phyloP scores from a whole-genome alignment of 345 rosid species.

The Hirschfeldia incana region DNA sequence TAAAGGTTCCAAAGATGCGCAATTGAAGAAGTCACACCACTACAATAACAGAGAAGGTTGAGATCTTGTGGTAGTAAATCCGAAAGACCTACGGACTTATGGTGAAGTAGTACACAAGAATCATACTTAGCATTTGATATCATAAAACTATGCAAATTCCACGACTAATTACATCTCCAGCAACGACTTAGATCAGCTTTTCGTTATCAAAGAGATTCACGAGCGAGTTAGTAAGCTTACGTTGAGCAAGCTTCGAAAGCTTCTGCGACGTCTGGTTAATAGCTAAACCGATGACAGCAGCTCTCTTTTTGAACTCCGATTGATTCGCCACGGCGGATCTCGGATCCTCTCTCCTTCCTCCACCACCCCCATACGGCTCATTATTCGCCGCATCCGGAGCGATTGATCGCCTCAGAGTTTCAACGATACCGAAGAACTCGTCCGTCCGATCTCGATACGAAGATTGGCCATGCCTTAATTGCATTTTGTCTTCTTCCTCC shows the following conservation, averaged over 20 bases:
- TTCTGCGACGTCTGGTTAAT: slow-evolving; percentile 84
- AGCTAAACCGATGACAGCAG: slow-evolving; percentile 58
- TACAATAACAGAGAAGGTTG: no score
- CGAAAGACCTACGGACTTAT: no score
- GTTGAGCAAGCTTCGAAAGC: slow-evolving; percentile 73
- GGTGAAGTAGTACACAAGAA: no score
- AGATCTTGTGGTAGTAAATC: no score
- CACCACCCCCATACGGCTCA: slow-evolving; percentile 28
- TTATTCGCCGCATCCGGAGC: slow-evolving; percentile 42
- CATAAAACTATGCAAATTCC: no score
- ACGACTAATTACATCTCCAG: background rate
- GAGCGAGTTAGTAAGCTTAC: slow-evolving; percentile 43
- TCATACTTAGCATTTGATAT: no score
- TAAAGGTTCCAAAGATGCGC: no score
- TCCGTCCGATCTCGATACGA: slow-evolving; percentile 73
- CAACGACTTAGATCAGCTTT: background rate
- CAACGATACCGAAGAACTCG: slow-evolving; percentile 60
- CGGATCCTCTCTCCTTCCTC: slow-evolving; percentile 43
- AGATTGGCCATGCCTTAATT: slow-evolving; percentile 49
- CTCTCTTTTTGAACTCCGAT: slow-evolving; percentile 67
- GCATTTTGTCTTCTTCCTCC: slow-evolving; percentile 30
- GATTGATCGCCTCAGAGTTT: slow-evolving; percentile 51
- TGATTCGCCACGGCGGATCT: slow-evolving; percentile 55
- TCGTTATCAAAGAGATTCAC: slow-evolving; percentile 2
- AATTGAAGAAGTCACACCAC: no score